Percentiles rank a stretch among this genome's conserved stretches.
These are phyloP conservation scores for Escovopsis sp. DNA, from an alignment of 2,329 filamentous ascomycete genomes.

Conservation along the genomic window DNA sequence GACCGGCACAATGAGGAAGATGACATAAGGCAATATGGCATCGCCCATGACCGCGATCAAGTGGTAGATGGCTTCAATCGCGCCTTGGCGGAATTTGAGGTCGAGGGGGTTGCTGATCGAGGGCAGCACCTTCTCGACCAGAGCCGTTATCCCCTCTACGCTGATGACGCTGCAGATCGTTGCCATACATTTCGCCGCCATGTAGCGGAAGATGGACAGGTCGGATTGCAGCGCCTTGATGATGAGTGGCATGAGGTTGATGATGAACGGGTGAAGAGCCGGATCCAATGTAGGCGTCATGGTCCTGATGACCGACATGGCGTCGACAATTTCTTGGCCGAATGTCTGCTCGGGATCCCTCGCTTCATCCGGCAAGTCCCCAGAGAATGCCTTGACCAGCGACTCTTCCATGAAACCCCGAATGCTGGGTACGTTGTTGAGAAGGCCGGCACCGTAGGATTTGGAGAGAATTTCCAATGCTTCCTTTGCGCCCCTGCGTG, in stretches of 20 bases:
- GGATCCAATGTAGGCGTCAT: constrained; percentile 78
- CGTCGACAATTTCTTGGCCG: constrained; percentile 89
- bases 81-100: constrained; percentile 77
- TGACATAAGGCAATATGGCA: constrained; percentile 87
- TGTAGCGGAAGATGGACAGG: constrained; percentile 87
- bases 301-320: constrained; percentile 80
- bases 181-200: constrained; percentile 91
- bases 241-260: constrained; percentile 70
- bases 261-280: constrained; percentile 63
- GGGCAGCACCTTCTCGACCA: constrained; percentile 85
- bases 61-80: constrained; percentile 91
- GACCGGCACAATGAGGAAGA: constrained; percentile 95
- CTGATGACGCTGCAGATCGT: constrained; percentile 96
- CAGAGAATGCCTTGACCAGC: constrained; percentile 57
- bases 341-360: constrained; percentile 57
- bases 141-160: constrained; percentile 85
- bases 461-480: constrained; percentile 75
- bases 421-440: constrained; percentile 75
- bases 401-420: constrained; percentile 69
- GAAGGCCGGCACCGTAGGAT: constrained; percentile 62
- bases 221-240: constrained; percentile 77
- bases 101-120: constrained; percentile 85
- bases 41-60: constrained; percentile 98
- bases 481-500: constrained; percentile 84
- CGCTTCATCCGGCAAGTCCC: constrained; percentile 57